Base-by-base conservation (phyloP, 106 monocot species). In the Phalaenopsis aphrodite region DNA sequence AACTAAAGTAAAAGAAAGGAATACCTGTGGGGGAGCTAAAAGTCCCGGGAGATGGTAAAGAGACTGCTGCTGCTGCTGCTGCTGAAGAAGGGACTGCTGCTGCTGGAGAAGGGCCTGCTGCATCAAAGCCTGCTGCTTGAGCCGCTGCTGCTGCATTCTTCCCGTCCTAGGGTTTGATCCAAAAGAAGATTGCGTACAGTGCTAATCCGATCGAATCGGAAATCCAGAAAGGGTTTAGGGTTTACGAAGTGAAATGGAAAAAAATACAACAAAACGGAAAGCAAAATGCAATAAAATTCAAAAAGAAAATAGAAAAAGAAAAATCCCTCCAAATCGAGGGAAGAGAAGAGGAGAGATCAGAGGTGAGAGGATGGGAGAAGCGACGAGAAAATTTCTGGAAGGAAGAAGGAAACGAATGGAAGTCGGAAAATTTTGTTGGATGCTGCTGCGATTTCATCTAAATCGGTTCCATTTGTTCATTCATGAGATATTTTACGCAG, bases 291-390 rank as follows among this genome's bases (percentile, higher is more conserved):
- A 72, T 19, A 41, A 8, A 30, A 30, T 30, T 30, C 1, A 72
- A 48, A 72, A 77, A 42, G 42, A 66, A 79, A 77, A 42, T 30
- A 30, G 1, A 49, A 52, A 55, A 82, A 79, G 24, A 72, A 73
- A 80, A 55, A 87, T 77, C 80, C 80, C 86, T 84, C 83, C 68
- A 77, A 85, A 80, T 76, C 76, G 83, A 83, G 76, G 79, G 79
- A 30, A 67, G 49, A 66, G 72, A 37, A 12, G 52, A 52, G 52
- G 52, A 52, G 52, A 52, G 52, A 52, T 52, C 52, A 52, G 52
- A 3, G 52, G 7, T 48, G 46, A 52, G 49, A 65, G 2, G 14
- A 14, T 3, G 14, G 52, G 12, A 52, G 52, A 3, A 45, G 6
- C 43, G 5, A 6, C 3, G 43, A 45, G 6, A 45, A 45, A 45